Evolutionary conservation across 768 basidiomycete species (phyloP), one percentile per base, ranked within the genome.

Genomic region (Agrocybe pediades): DNA sequence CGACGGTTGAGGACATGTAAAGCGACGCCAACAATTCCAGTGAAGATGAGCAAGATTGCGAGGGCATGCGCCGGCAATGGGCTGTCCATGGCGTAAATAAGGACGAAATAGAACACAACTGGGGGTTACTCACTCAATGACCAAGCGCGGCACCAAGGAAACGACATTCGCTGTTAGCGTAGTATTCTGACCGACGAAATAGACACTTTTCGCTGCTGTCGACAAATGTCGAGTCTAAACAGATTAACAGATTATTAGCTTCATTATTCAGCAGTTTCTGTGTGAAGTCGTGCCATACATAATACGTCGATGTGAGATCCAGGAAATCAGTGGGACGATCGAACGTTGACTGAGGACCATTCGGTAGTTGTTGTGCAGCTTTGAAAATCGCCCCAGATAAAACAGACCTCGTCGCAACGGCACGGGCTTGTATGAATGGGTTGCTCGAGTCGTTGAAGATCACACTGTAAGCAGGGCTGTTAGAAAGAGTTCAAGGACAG

Each of bases 301-400:
- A 86, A 41, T 86, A 68, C 1, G 41, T 58, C 7, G 33, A 56
- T 0, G 87, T 88, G 30, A 79, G 61, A 58, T 80, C 75, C 58
- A 83, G 58, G 59, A 88, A 85, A 0, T 78, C 80, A 45, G 78
- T 75, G 1, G 73, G 57, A 21, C 71, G 53, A 55, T 80, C 72
- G 60, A 86, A 88, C 7, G 73, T 73, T 1, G 75, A 64, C 45
- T 76, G 68, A 1, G 68, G 61, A 2, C 83, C 83, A 19, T 67
- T 65, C 6, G 72, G 63, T 15, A 66, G 55, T 52, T 79, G 74
- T 7, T 65, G 57, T 2, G 86, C 86, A 45, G 71, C 71, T 9
- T 75, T 77, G 57, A 83, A 85, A 17, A 89, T 81, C 4, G 88
- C 80, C 7, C 79, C 79, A 15, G 88, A 76, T 0, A 90, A 64